These are phyloP conservation scores for Phaeosphaeria sp. DNA, from an alignment of 2,329 filamentous ascomycete genomes.

Conservation along the genomic window DNA sequence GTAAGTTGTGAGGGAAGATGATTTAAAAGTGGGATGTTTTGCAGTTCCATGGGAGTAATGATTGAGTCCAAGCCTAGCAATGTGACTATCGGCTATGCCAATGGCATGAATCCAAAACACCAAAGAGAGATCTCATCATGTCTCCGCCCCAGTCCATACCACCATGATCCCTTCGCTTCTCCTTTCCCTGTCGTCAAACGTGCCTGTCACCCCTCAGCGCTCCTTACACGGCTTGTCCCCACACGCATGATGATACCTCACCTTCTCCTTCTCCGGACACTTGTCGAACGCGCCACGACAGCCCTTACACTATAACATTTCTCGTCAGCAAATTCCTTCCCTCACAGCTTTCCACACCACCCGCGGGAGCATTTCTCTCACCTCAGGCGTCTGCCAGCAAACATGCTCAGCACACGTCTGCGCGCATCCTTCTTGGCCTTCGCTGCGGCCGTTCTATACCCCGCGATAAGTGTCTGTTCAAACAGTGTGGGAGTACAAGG, in stretches of 20 bases:
- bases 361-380: not conserved
- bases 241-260: constrained; percentile 3
- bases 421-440: constrained; percentile 14
- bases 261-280: constrained; percentile 9
- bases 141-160: too few species aligned
- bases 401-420: constrained; percentile 23
- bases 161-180: too few species aligned
- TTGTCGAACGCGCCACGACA: constrained; percentile 1
- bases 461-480: not conserved
- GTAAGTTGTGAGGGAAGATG: constrained; percentile 8
- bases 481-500: too few species aligned
- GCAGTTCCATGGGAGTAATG: not conserved
- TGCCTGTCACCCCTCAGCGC: not conserved
- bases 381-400: constrained; percentile 12
- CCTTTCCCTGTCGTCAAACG: too few species aligned
- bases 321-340: not conserved
- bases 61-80: too few species aligned
- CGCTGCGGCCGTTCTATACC: constrained; percentile 17
- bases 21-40: not conserved
- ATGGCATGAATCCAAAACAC: too few species aligned
- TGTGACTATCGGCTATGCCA: too few species aligned
- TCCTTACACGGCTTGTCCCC: not conserved
- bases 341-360: not conserved
- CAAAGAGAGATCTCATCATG: too few species aligned
- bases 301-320: not conserved